Conservation (phyloP, 2,329 filamentous ascomycete genomes). For the Xylaria sp. region DNA sequence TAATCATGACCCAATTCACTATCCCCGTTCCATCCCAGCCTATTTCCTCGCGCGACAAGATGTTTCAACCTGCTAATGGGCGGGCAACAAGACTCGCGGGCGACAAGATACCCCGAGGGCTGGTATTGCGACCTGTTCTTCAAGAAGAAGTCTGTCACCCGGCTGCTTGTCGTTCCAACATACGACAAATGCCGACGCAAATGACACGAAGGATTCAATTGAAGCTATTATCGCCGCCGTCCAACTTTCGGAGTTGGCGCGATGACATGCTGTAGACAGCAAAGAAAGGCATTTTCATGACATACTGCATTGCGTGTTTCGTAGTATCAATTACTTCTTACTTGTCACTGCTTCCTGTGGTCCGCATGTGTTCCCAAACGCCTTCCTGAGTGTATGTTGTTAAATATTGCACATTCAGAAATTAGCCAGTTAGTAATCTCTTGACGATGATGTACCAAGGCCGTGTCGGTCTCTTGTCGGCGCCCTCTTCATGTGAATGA, state of each 20-base stretch:
- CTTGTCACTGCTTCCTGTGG: too few relatives aligned
- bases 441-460: constrained; percentile 35
- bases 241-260: too few relatives aligned
- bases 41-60: not conserved
- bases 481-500: constrained; percentile 16
- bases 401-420: not conserved
- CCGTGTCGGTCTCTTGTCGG: constrained; percentile 15
- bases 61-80: not conserved
- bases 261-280: too few relatives aligned
- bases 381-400: too few relatives aligned
- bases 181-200: too few relatives aligned
- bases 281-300: too few relatives aligned
- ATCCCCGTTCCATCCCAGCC: not conserved
- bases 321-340: too few relatives aligned
- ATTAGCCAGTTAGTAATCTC: constrained; percentile 32
- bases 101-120: not conserved
- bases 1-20: not conserved
- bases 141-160: not conserved
- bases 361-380: too few relatives aligned
- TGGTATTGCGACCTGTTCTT: not conserved
- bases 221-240: too few relatives aligned
- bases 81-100: not conserved
- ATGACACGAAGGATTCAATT: too few relatives aligned
- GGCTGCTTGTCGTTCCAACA: not conserved
- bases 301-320: too few relatives aligned